These are phyloP conservation scores for Hypomontagnella submonticulosa DNA, from an alignment of 495 filamentous ascomycete species.

Conservation along the genomic window DNA sequence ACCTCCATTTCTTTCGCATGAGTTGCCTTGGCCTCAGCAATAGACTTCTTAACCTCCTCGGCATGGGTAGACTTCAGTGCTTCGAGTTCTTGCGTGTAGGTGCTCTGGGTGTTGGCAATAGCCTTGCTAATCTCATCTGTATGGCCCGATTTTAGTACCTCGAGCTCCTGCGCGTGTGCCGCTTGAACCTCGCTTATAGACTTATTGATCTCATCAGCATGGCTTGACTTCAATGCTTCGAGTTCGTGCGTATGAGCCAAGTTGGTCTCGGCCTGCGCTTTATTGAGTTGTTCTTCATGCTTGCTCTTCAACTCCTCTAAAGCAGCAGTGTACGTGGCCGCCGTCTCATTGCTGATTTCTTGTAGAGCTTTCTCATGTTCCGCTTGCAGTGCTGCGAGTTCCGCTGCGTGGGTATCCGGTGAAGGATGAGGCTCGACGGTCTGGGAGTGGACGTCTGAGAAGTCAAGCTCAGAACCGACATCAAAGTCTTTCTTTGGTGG, in stretches of 20 bases:
- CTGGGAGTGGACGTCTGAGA: conserved; percentile 47
- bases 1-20: conserved; percentile 53
- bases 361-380: conserved; percentile 59
- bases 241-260: conserved; percentile 54
- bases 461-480: conserved; percentile 41
- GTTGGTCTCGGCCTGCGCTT: conserved; percentile 49
- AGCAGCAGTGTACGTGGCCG: conserved; percentile 55
- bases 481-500: conserved; percentile 33
- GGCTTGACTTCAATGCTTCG: conserved; percentile 52
- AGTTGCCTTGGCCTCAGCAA: conserved; percentile 49
- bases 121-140: conserved; percentile 52
- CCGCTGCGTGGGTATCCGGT: conserved; percentile 39
- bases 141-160: conserved; percentile 56
- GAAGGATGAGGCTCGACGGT: conserved; percentile 51
- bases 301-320: conserved; percentile 58
- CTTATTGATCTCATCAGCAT: conserved; percentile 53
- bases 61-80: conserved; percentile 51
- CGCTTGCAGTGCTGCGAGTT: conserved; percentile 49
- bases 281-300: conserved; percentile 56
- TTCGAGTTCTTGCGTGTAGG: conserved; percentile 53
- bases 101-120: conserved; percentile 45
- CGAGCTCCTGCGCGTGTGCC: conserved; percentile 48
- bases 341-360: conserved; percentile 57
- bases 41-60: conserved; percentile 53
- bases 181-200: conserved; percentile 47